Conservation (phyloP, 345 rosid genomes). For the Murraya paniculata region DNA sequence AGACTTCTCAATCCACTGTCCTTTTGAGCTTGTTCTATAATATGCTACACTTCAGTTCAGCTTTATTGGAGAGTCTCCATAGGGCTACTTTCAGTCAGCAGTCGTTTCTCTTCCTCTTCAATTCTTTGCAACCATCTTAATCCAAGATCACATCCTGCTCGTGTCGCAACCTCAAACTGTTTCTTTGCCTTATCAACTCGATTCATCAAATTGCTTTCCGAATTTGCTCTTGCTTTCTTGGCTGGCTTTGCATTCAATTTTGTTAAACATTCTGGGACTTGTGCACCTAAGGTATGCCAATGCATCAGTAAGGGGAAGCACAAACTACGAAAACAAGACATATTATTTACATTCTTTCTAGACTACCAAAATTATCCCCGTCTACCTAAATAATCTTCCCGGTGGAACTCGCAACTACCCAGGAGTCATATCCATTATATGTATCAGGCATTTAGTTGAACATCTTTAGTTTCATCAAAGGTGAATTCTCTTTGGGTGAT, state of each 20-base stretch:
- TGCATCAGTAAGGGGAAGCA: neutral
- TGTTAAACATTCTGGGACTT: slow-evolving; percentile 61
- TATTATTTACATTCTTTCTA: neutral
- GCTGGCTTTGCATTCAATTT: slow-evolving; percentile 40
- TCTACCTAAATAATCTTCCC: neutral
- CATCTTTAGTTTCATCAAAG: neutral
- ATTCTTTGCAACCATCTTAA: slow-evolving; percentile 73
- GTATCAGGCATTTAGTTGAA: neutral
- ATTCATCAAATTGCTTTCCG: slow-evolving; percentile 24
- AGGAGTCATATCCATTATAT: neutral
- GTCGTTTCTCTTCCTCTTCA: slow-evolving; percentile 75
- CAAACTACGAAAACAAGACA: neutral
- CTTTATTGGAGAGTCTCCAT: neutral
- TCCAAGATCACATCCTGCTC: slow-evolving; percentile 73
- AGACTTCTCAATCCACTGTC: neutral
- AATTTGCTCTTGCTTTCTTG: slow-evolving; percentile 35
- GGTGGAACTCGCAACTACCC: neutral
- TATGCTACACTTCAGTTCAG: neutral
- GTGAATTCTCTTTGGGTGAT: neutral
- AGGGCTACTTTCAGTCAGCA: slow-evolving; percentile 25
- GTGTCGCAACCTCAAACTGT: slow-evolving; percentile 74
- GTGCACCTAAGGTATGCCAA: slow-evolving; percentile 47
- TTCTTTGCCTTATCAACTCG: slow-evolving; percentile 66
- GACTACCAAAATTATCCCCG: neutral
- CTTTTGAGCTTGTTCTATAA: neutral